Percentiles rank a stretch among this genome's conserved stretches.
Conservation (phyloP, 1,284 basidiomycete genomes). For the Omphalotus olearius region DNA sequence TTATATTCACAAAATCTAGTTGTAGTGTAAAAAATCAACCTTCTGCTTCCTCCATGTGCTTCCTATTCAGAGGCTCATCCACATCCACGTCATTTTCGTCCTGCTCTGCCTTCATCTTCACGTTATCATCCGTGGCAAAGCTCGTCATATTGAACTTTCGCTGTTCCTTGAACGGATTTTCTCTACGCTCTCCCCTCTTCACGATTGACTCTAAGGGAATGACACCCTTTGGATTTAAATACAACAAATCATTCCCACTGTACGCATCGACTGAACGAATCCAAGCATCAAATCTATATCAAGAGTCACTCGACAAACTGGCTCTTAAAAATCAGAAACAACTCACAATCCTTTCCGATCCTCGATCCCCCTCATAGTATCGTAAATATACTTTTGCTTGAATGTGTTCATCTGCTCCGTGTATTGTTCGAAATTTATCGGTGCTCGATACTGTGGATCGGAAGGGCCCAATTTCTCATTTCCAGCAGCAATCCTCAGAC, state of each 20-base stretch:
- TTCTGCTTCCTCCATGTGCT: conserved; percentile 66
- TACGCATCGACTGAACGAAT: conserved; percentile 66
- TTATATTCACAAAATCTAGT: conserved; percentile 3
- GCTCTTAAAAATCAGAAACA: conserved; percentile 2
- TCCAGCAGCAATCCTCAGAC: conserved; percentile 52
- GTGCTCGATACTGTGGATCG: conserved; percentile 55
- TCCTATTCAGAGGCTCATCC: conserved; percentile 45
- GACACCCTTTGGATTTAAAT: conserved; percentile 66
- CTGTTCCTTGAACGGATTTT: conserved; percentile 63
- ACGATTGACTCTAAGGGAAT: conserved; percentile 67
- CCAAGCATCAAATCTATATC: conserved; percentile 70
- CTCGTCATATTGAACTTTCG: conserved; percentile 61
- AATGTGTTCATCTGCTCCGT: conserved; percentile 68
- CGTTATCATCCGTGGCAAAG: conserved; percentile 35
- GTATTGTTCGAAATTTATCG: conserved; percentile 71
- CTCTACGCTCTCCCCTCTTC: conserved; percentile 53
- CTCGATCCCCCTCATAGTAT: conserved; percentile 81
- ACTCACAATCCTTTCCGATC: conserved; percentile 75
- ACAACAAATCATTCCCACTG: conserved; percentile 63
- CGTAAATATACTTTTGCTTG: conserved; percentile 82
- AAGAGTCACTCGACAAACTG: conserved; percentile 1
- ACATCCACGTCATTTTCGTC: conserved; percentile 44
- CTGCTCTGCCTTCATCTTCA: conserved; percentile 33
- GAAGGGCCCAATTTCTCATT: conserved; percentile 55
- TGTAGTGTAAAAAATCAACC: conserved; percentile 36